A percentile compares a stretch with the other conserved stretches of the same genome.
phyloP scores from a whole-genome alignment of 495 filamentous ascomycete genomes.

The Tuber aestivum region DNA sequence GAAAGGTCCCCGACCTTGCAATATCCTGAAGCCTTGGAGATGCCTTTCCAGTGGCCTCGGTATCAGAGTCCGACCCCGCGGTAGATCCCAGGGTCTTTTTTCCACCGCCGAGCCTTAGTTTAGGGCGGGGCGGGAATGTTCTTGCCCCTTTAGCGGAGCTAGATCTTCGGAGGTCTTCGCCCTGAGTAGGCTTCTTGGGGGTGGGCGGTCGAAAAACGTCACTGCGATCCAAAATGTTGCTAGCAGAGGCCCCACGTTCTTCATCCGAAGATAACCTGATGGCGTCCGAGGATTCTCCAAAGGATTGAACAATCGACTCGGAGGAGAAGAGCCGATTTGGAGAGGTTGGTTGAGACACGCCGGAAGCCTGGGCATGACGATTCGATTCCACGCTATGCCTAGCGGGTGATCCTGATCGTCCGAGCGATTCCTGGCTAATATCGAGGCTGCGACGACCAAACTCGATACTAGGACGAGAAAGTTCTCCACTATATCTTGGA shows the following conservation, averaged over 20 bases:
- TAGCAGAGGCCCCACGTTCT: slow-evolving; percentile 55
- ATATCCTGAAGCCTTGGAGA: slow-evolving; percentile 45
- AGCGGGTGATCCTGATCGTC: slow-evolving; percentile 43
- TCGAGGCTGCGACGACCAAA: slow-evolving; percentile 53
- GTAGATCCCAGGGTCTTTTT: slow-evolving; percentile 19
- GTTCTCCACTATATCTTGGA: slow-evolving; percentile 49
- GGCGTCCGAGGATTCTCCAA: slow-evolving; percentile 61
- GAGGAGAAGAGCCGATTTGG: slow-evolving; percentile 50
- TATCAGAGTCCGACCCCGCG: slow-evolving; percentile 23
- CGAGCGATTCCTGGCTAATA: slow-evolving; percentile 43
- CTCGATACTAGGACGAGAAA: slow-evolving; percentile 49
- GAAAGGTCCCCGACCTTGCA: slow-evolving; percentile 68
- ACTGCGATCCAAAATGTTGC: slow-evolving; percentile 78
- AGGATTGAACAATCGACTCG: slow-evolving; percentile 70
- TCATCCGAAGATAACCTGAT: slow-evolving; percentile 37
- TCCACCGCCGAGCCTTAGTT: background rate
- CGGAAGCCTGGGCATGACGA: slow-evolving; percentile 47
- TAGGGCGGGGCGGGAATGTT: background rate
- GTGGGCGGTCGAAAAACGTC: slow-evolving; percentile 87
- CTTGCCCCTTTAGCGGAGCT: slow-evolving; percentile 6
- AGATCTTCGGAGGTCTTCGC: slow-evolving; percentile 23
- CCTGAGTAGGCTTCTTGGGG: slow-evolving; percentile 45
- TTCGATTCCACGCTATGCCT: slow-evolving; percentile 57
- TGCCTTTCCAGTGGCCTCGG: slow-evolving; percentile 24
- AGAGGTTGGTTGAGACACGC: slow-evolving; percentile 16